Conservation (phyloP, 495 filamentous ascomycete genomes). For the Pyrenopolyporus hunteri region DNA sequence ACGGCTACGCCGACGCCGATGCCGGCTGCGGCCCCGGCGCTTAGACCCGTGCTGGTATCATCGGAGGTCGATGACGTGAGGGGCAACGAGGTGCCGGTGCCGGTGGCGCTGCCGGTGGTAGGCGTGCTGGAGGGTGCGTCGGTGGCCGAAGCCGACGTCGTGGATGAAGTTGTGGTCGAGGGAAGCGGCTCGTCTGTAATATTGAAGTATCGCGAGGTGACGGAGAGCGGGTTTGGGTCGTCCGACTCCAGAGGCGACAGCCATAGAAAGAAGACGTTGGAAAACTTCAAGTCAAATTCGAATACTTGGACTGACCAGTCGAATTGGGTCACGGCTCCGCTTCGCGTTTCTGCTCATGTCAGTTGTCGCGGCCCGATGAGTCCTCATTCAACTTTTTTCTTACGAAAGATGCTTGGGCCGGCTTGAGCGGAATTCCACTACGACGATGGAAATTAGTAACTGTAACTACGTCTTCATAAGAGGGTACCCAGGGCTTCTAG, state of each 20-base stretch:
- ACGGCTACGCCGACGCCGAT: conserved; percentile 28
- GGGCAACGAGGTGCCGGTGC: not conserved
- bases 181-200: conserved; percentile 18
- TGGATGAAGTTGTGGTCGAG: conserved; percentile 2
- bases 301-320: conserved; percentile 44
- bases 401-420: conserved; percentile 35
- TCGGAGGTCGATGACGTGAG: not conserved
- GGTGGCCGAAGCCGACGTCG: not conserved
- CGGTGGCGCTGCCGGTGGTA: not conserved
- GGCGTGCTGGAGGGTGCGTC: not conserved
- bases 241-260: conserved; percentile 10
- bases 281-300: conserved; percentile 34
- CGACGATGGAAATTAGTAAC: not conserved
- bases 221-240: not conserved
- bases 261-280: conserved; percentile 44
- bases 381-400: not conserved
- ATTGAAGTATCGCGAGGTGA: conserved; percentile 45
- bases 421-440: not conserved
- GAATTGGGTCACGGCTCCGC: conserved; percentile 33
- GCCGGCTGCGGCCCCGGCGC: conserved; percentile 27
- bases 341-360: conserved; percentile 1
- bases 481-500: not conserved
- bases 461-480: no score
- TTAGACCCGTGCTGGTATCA: not conserved
- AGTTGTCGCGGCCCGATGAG: not conserved